phyloP scores from a whole-genome alignment of 2,329 filamentous ascomycete species.

The Fonsecaea pugnacius region DNA sequence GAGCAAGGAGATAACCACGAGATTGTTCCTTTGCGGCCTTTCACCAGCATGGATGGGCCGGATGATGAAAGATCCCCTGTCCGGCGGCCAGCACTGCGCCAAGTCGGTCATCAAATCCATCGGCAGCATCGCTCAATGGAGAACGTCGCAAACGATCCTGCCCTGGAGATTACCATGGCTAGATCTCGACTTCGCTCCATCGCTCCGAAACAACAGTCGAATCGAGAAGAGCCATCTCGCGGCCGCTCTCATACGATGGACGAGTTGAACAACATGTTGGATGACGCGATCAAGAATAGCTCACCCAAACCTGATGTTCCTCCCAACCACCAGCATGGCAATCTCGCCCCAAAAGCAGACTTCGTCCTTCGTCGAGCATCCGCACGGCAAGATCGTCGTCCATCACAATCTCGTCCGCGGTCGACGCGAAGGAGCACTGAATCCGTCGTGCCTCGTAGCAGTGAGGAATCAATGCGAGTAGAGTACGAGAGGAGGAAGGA shows the following conservation, averaged over 20 bases:
- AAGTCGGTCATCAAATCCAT: constrained; percentile 9
- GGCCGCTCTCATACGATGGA: constrained; percentile 30
- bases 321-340: constrained; percentile 16
- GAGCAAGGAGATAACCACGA: constrained; percentile 7
- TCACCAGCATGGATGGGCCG: constrained; percentile 26
- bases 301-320: constrained; percentile 16
- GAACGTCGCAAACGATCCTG: constrained; percentile 17
- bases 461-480: constrained; percentile 26
- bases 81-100: background rate
- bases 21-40: constrained; percentile 16
- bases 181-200: constrained; percentile 32
- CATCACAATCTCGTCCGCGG: constrained; percentile 16
- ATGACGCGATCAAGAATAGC: constrained; percentile 35
- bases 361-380: constrained; percentile 15
- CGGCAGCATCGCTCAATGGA: constrained; percentile 30
- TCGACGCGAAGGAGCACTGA: constrained; percentile 21
- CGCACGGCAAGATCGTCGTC: constrained; percentile 11
- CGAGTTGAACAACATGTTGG: constrained; percentile 37
- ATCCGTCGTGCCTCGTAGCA: constrained; percentile 24
- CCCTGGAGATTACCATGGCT: constrained; percentile 29
- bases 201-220: constrained; percentile 19
- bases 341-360: constrained; percentile 14
- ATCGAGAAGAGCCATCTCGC: constrained; percentile 10
- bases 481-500: constrained; percentile 16
- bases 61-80: background rate